A percentile compares a stretch with the other conserved stretches of the same genome.
Conservation (phyloP, 2,329 filamentous ascomycete genomes). For the Talaromyces sp. region DNA sequence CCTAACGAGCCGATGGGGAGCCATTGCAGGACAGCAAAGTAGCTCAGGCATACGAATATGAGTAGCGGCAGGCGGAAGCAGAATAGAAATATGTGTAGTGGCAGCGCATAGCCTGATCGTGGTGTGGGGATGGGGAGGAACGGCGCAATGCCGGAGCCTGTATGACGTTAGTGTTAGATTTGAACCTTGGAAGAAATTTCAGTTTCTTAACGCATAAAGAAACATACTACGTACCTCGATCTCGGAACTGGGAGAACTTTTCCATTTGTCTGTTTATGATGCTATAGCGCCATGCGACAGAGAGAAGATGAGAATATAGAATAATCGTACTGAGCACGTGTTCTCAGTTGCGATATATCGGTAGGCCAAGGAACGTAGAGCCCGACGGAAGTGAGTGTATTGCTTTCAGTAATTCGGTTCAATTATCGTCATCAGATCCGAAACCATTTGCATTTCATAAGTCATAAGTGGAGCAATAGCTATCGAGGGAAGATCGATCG, state of each 20-base stretch:
- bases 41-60: constrained; percentile 61
- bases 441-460: not conserved
- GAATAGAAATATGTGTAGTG: constrained; percentile 71
- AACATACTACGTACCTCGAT: constrained; percentile 62
- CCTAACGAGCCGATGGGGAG: constrained; percentile 66
- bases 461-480: not conserved
- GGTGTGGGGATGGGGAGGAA: constrained; percentile 79
- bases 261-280: constrained; percentile 60
- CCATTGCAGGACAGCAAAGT: constrained; percentile 80
- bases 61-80: constrained; percentile 76
- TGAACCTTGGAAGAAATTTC: not conserved
- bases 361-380: not conserved
- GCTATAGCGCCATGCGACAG: constrained; percentile 3
- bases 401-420: not conserved
- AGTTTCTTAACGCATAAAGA: not conserved
- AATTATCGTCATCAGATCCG: not conserved
- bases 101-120: constrained; percentile 58
- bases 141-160: constrained; percentile 92
- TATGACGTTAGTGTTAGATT: not conserved
- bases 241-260: constrained; percentile 89
- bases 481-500: not conserved
- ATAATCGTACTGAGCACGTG: not conserved
- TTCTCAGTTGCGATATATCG: not conserved
- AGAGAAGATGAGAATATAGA: not conserved
- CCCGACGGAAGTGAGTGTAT: not conserved